Base-by-base conservation (phyloP, 2,329 filamentous ascomycete genomes). In the Penicillium decumbens region DNA sequence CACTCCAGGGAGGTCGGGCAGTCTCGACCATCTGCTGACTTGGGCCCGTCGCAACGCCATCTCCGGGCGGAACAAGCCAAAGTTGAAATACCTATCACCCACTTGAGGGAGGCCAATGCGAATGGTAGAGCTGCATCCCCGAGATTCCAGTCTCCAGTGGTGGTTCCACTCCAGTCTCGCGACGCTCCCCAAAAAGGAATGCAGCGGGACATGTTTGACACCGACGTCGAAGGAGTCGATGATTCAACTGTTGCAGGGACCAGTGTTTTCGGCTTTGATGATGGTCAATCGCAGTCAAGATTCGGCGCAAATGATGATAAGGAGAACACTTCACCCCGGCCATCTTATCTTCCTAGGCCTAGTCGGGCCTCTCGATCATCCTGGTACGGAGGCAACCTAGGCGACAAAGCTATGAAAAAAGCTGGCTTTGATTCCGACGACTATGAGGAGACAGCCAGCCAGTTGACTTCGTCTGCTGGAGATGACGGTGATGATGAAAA, bases 191-290 rank as follows among this genome's bases (percentile, higher is more conserved):
- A 57, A 33, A 55, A 56, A 44, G 51, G 41, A 43, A 47, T 38
- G 15, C 59, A 62, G 25, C 60, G 60, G 28, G 69, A 72, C 50
- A 59, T 65, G 51, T 74, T 74, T 53, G 71, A 74, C 51, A 74
- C 71, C 4, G 71, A 74, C 53, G 69, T 73, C 7, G 71, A 74
- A 49, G 71, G 65, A 9, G 58, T 72, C 8, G 71, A 74, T 60
- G 71, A 74, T 53, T 73, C 71, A 3, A 73, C 71, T 6, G 65
- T 72, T 57, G 66, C 64, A 2, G 66, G 59, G 18, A 68, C 65
- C 20, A 72, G 74, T 61, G 50, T 75, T 47, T 53, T 70, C 45
- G 66, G 62, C 27, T 58, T 55, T 46, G 67, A 70, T 35, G 66
- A 69, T 43, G 50, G 50, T 42, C 60, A 64, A 25, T 55, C 59